A percentile compares a stretch with the other conserved stretches of the same genome.
Conservation (phyloP, 2,329 filamentous ascomycete genomes). For the Colletotrichum coccodes region DNA sequence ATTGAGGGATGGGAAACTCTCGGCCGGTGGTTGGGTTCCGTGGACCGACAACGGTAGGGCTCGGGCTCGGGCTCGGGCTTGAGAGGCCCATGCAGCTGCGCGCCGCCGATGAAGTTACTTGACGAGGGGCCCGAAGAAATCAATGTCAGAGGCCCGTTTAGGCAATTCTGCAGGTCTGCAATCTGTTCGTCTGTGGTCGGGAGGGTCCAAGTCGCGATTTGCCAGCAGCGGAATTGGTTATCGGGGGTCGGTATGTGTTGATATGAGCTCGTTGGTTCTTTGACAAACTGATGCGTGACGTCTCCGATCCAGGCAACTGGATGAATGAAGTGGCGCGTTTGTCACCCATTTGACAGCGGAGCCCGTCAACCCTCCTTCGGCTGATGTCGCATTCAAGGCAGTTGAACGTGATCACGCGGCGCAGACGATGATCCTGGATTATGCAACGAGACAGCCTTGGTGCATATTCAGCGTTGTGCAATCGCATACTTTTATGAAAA, state of each 20-base stretch:
- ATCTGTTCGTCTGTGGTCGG: background rate
- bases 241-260: background rate
- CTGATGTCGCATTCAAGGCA: background rate
- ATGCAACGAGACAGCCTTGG: background rate
- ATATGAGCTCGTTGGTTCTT: background rate
- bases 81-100: constrained; percentile 16
- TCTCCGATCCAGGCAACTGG: background rate
- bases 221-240: background rate
- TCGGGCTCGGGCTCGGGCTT: background rate
- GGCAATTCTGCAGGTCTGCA: background rate
- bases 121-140: constrained; percentile 1
- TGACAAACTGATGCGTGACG: background rate
- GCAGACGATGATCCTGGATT: background rate
- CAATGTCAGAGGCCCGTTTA: background rate
- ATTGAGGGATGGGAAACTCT: constrained; percentile 9
- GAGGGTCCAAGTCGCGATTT: background rate
- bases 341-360: constrained; percentile 3
- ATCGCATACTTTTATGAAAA: background rate
- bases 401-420: constrained; percentile 19
- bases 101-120: constrained; percentile 10
- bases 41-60: background rate
- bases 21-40: constrained; percentile 11
- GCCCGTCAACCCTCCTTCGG: background rate
- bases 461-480: constrained; percentile 19
- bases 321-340: constrained; percentile 10